Evolutionary conservation across 2,329 filamentous ascomycete species (phyloP).

Genomic region (Blastomyces percursus): DNA sequence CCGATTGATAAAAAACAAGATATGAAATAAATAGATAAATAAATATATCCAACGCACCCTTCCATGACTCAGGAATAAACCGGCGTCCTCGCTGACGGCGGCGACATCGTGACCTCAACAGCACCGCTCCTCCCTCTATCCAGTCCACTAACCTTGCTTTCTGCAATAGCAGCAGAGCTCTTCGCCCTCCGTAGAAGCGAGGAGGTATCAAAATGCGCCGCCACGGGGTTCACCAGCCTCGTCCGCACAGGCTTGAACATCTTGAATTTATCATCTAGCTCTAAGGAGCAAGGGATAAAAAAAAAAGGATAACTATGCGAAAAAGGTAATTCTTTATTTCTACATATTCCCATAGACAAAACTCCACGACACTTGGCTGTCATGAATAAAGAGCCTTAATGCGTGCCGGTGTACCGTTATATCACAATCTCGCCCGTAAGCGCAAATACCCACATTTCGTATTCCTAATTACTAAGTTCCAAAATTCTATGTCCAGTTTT

Average conservation of each 20-base stretch:
- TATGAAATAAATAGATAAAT: not conserved
- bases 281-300: too few species aligned
- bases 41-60: slow-evolving; percentile 24
- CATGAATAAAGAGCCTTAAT: not conserved
- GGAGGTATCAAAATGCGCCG: not conserved
- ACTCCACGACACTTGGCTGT: not conserved
- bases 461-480: not conserved
- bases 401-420: not conserved
- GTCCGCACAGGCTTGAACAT: not conserved
- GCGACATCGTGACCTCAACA: not conserved
- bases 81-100: slow-evolving; percentile 29
- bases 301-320: too few species aligned
- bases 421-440: not conserved
- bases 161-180: not conserved
- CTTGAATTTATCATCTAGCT: too few species aligned
- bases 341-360: not conserved
- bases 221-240: not conserved
- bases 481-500: not conserved
- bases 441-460: not conserved
- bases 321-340: too few species aligned
- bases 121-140: not conserved
- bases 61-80: slow-evolving; percentile 43
- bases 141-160: not conserved
- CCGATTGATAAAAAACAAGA: not conserved
- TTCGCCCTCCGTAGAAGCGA: not conserved